phyloP scores from a whole-genome alignment of 2,329 filamentous ascomycete genomes.

The Proliferodiscus dingleyae region DNA sequence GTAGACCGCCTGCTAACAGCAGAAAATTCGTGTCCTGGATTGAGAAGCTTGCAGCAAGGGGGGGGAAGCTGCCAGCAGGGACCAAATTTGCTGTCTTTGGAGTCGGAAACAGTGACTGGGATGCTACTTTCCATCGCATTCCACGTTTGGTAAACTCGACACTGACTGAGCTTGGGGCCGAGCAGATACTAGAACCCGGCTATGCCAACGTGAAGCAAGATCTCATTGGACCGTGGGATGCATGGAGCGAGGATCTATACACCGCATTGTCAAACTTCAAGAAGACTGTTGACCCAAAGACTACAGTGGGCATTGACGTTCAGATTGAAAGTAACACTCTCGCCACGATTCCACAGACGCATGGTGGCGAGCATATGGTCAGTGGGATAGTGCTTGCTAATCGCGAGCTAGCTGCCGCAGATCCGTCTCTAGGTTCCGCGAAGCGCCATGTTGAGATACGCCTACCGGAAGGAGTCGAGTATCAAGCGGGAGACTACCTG shows the following conservation, averaged over 20 bases:
- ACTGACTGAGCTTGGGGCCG: constrained; percentile 47
- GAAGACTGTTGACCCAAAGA: background rate
- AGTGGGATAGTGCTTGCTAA: constrained; percentile 52
- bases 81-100: constrained; percentile 65
- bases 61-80: constrained; percentile 43
- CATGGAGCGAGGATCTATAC: constrained; percentile 52
- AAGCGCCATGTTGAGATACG: constrained; percentile 66
- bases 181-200: constrained; percentile 45
- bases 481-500: constrained; percentile 71
- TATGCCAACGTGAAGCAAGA: constrained; percentile 57
- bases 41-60: constrained; percentile 39
- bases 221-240: constrained; percentile 63
- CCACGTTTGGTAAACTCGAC: constrained; percentile 56
- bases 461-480: constrained; percentile 60
- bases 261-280: background rate
- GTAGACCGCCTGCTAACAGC: constrained; percentile 67
- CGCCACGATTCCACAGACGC: no score
- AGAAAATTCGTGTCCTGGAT: constrained; percentile 65
- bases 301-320: no score
- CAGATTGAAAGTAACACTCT: no score
- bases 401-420: constrained; percentile 41
- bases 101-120: constrained; percentile 56
- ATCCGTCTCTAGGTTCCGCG: constrained; percentile 41
- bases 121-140: constrained; percentile 59
- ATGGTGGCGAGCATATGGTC: constrained; percentile 30